phyloP scores from a whole-genome alignment of 2,329 filamentous ascomycete species.

The Verticillium nonalfalfae region DNA sequence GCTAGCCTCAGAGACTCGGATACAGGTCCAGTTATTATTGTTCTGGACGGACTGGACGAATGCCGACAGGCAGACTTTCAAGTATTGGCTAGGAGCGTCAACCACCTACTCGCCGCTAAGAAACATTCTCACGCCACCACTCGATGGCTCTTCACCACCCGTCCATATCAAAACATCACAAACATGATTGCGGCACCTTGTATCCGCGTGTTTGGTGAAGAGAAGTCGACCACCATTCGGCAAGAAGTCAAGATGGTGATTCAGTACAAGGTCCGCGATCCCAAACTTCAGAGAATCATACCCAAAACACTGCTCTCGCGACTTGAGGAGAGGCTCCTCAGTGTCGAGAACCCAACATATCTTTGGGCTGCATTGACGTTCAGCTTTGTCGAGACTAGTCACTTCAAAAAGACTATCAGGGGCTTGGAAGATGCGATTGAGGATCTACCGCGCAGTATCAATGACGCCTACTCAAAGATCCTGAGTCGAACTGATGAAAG shows the following conservation, averaged over 20 bases:
- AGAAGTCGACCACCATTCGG: not conserved
- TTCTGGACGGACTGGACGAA: slow-evolving; percentile 8
- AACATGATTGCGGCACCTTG: not conserved
- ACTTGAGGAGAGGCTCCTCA: too few relatives aligned
- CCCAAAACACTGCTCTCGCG: not conserved
- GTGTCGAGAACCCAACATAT: not conserved
- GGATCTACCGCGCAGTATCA: not conserved
- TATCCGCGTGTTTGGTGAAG: slow-evolving; percentile 2
- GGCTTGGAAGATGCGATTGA: not conserved
- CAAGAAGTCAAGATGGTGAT: slow-evolving; percentile 1
- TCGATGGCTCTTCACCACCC: slow-evolving; percentile 4
- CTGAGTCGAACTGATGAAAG: not conserved
- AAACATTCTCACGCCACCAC: not conserved
- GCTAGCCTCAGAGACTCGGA: not conserved
- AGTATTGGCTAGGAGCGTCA: not conserved
- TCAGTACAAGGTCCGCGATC: not conserved
- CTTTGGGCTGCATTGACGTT: slow-evolving; percentile 5
- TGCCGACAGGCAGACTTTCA: slow-evolving; percentile 1
- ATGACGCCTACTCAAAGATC: not conserved
- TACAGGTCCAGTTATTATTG: not conserved
- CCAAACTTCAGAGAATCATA: not conserved
- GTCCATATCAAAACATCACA: slow-evolving; percentile 2
- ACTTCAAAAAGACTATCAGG: not conserved
- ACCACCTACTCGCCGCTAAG: not conserved
- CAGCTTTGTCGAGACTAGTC: not conserved